phyloP scores from a whole-genome alignment of 345 rosid genomes.

The Aquilaria malaccensis region DNA sequence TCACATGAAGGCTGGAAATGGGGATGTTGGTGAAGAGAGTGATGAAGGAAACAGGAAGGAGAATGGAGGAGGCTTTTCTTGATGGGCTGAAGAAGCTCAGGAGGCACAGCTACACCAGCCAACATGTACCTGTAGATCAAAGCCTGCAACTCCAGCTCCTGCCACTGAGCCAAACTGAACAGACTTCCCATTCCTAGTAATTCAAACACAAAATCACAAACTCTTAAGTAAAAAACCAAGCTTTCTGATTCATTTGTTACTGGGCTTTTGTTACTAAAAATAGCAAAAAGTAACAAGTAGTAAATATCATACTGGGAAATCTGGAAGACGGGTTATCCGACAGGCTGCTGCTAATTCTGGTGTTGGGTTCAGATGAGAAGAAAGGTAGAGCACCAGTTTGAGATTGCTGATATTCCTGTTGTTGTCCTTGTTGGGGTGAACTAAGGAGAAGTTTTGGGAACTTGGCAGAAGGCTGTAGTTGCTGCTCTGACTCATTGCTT shows the following conservation, averaged over 20 bases:
- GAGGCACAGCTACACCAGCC: constrained; percentile 83
- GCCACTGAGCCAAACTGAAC: constrained; percentile 87
- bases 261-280: background rate
- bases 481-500: constrained; percentile 66
- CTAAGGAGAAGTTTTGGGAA: constrained; percentile 65
- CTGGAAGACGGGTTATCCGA: constrained; percentile 52
- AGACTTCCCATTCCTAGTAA: constrained; percentile 62
- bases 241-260: background rate
- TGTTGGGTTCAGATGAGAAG: constrained; percentile 56
- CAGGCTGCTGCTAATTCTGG: constrained; percentile 40
- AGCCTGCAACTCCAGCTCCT: constrained; percentile 93
- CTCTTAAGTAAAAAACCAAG: background rate
- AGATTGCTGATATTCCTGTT: constrained; percentile 22
- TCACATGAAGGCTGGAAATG: constrained; percentile 74
- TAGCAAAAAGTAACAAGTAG: constrained; percentile 5
- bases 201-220: background rate
- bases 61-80: constrained; percentile 73
- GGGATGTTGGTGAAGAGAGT: constrained; percentile 43
- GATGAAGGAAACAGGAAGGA: constrained; percentile 52
- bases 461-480: constrained; percentile 50
- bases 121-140: constrained; percentile 90
- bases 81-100: constrained; percentile 80
- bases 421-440: constrained; percentile 22
- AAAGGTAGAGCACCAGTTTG: constrained; percentile 57
- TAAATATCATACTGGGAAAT: constrained; percentile 39